Evolutionary conservation across 1,284 basidiomycete species (phyloP).

Genomic region (Tylopilus microsporus): DNA sequence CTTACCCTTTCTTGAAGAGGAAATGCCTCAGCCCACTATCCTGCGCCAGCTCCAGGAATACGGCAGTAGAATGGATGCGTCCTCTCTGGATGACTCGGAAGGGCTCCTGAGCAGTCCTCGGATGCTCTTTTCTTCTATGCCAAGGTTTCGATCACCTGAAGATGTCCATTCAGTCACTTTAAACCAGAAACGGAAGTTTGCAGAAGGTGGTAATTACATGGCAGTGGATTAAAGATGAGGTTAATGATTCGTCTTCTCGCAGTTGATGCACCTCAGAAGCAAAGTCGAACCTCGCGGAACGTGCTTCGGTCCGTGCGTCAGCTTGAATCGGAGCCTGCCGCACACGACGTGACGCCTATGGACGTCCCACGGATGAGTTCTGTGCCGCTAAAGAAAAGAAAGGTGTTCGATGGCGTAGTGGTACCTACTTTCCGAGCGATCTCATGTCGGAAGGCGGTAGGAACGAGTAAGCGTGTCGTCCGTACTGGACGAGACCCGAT

Average conservation of each 20-base stretch:
- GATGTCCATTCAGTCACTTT: neutral
- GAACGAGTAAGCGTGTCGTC: neutral
- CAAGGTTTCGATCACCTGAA: neutral
- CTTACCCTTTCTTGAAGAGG: constrained; percentile 1
- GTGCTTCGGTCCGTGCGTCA: constrained; percentile 15
- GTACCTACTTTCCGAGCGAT: constrained; percentile 22
- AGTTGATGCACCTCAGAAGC: constrained; percentile 21
- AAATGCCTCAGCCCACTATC: constrained; percentile 7
- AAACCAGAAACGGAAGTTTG: constrained; percentile 14
- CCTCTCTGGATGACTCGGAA: neutral
- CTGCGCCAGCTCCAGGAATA: constrained; percentile 22
- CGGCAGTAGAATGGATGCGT: constrained; percentile 5
- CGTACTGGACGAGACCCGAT: neutral
- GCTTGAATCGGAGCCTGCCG: constrained; percentile 27
- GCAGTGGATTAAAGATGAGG: neutral
- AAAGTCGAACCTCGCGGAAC: constrained; percentile 12
- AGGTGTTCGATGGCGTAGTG: constrained; percentile 27
- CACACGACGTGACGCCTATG: constrained; percentile 20
- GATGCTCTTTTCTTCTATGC: neutral
- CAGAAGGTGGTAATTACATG: constrained; percentile 13
- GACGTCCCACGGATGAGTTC: constrained; percentile 17
- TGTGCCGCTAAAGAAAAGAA: constrained; percentile 17
- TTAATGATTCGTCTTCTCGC: constrained; percentile 3
- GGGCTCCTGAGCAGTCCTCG: neutral
- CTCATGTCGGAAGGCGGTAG: constrained; percentile 3